Evolutionary conservation across 2,329 filamentous ascomycete species (phyloP).

Genomic region (Cladosporium sp.): DNA sequence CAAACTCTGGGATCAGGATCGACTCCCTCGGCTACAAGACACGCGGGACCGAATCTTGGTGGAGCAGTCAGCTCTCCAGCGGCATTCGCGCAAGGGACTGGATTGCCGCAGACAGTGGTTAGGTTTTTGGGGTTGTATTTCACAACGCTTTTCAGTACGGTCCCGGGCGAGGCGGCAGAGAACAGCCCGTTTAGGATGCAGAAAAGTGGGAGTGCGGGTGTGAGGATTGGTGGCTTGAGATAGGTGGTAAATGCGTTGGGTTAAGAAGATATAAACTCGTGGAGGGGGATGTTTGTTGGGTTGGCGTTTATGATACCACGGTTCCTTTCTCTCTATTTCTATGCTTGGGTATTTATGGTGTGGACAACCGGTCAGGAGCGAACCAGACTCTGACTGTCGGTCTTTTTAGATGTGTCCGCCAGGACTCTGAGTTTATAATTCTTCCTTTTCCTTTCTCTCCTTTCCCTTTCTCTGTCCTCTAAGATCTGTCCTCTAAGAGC

Average conservation of each 20-base stretch:
- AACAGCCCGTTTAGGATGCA: slow-evolving; percentile 37
- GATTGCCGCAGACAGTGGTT: slow-evolving; percentile 37
- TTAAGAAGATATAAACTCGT: too few relatives aligned
- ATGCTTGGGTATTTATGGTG: background rate
- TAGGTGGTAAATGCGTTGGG: too few relatives aligned
- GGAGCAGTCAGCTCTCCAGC: slow-evolving; percentile 25
- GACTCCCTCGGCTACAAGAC: slow-evolving; percentile 20
- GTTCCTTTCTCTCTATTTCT: background rate
- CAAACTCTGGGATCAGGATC: slow-evolving; percentile 34
- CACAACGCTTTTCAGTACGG: slow-evolving; percentile 42
- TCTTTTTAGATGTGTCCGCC: background rate
- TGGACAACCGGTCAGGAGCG: background rate
- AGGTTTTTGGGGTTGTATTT: slow-evolving; percentile 46
- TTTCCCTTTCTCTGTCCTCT: too few relatives aligned
- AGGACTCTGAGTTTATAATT: too few relatives aligned
- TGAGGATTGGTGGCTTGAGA: slow-evolving; percentile 8
- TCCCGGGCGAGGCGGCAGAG: slow-evolving; percentile 41
- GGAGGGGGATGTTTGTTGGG: background rate
- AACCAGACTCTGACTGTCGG: background rate
- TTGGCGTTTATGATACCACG: slow-evolving; percentile 8
- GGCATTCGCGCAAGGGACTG: slow-evolving; percentile 29
- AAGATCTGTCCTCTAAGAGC: too few relatives aligned
- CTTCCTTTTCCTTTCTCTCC: too few relatives aligned
- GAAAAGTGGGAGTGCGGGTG: background rate
- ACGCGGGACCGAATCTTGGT: slow-evolving; percentile 19